Percentiles rank a stretch among this genome's conserved stretches.
phyloP scores from a whole-genome alignment of 495 filamentous ascomycete genomes.

The Cryomyces minteri region DNA sequence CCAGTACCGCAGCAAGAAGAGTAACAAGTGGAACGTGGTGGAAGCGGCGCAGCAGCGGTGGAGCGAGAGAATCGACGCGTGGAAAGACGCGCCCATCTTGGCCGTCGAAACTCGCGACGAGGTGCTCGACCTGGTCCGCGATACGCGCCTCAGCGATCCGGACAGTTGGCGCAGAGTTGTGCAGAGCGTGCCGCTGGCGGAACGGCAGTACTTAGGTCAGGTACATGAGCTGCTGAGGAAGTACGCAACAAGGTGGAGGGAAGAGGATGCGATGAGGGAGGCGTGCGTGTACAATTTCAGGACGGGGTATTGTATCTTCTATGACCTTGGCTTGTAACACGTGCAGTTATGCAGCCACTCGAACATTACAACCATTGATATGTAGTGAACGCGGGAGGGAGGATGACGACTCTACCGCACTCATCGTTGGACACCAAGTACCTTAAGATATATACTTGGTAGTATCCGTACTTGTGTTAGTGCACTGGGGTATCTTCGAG shows the following conservation, averaged over 20 bases:
- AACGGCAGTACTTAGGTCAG: constrained; percentile 74
- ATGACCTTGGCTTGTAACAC: constrained; percentile 16
- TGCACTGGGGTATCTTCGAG: no score
- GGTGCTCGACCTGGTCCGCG: constrained; percentile 60
- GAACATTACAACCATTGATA: no score
- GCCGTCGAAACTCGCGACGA: constrained; percentile 81
- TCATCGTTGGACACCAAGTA: no score
- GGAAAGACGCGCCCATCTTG: constrained; percentile 55
- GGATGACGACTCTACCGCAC: no score
- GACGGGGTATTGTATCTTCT: constrained; percentile 16
- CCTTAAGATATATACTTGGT: no score
- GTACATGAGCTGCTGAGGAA: constrained; percentile 59
- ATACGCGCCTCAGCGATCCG: constrained; percentile 56
- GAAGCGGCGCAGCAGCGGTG: constrained; percentile 34
- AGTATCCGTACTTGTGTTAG: no score
- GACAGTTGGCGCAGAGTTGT: constrained; percentile 77
- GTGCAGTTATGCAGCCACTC: no score
- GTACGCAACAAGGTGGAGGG: constrained; percentile 37
- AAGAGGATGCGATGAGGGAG: constrained; percentile 13
- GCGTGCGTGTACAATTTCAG: constrained; percentile 24
- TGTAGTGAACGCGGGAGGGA: no score
- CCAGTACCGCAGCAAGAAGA: constrained; percentile 74
- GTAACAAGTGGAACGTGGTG: constrained; percentile 67
- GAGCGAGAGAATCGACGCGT: constrained; percentile 27
- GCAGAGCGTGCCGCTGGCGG: constrained; percentile 55